Evolutionary conservation across 2,329 filamentous ascomycete species (phyloP).

Genomic region (Colletotrichum cordylinicola): DNA sequence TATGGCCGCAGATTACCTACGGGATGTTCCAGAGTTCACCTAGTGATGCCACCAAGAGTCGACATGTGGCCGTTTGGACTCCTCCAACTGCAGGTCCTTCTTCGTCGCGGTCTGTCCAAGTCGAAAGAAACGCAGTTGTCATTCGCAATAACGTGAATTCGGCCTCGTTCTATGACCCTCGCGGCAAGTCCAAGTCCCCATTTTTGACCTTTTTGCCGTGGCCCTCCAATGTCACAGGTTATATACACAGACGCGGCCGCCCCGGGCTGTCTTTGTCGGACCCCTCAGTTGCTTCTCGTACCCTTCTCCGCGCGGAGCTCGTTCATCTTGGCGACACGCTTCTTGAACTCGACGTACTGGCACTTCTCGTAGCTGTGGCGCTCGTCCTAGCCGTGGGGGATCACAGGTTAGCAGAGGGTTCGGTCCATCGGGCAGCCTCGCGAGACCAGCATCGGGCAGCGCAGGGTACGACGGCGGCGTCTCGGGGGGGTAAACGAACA

Average conservation of each 20-base stretch:
- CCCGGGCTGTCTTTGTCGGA: neutral
- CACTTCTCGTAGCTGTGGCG: slow-evolving; percentile 99
- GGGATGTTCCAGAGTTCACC: neutral
- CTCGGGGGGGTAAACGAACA: slow-evolving; percentile 59
- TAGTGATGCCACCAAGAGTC: neutral
- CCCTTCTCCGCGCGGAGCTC: slow-evolving; percentile 87
- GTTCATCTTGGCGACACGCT: slow-evolving; percentile 98
- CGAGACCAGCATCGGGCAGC: neutral
- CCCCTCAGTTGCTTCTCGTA: slow-evolving; percentile 78
- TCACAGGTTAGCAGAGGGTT: slow-evolving; percentile 3
- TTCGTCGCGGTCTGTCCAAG: neutral
- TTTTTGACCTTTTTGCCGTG: slow-evolving; percentile 3
- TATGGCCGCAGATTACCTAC: too few relatives aligned
- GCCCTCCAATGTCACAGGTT: slow-evolving; percentile 5
- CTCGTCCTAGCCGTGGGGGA: slow-evolving; percentile 71
- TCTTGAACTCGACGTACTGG: slow-evolving; percentile 99
- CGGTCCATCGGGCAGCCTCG: neutral
- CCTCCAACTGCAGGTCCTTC: neutral
- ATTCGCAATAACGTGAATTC: slow-evolving; percentile 20
- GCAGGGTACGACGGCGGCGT: neutral
- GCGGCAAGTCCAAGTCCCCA: neutral
- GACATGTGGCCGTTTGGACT: neutral
- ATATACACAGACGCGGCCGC: slow-evolving; percentile 20
- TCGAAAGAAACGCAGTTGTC: neutral
- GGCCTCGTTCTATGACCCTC: slow-evolving; percentile 18